phyloP scores from a whole-genome alignment of 257 asterid genomes.

The Rauvolfia tetraphylla region DNA sequence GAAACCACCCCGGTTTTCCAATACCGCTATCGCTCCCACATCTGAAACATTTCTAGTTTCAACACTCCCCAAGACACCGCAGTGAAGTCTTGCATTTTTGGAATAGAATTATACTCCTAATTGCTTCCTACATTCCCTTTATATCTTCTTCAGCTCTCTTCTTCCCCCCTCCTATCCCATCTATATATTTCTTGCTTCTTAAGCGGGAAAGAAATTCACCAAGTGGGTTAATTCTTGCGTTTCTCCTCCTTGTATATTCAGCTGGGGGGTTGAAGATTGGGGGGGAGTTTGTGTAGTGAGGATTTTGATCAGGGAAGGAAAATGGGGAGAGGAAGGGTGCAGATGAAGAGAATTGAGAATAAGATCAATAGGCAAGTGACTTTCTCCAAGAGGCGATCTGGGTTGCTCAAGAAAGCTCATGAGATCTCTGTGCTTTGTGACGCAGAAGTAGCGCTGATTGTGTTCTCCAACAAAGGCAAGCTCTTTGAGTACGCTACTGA shows the following conservation, averaged over 20 bases:
- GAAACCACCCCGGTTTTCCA: slow-evolving; percentile 46
- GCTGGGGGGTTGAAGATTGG: background rate
- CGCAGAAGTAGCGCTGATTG: slow-evolving; percentile 77
- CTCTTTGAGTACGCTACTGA: slow-evolving; percentile 72
- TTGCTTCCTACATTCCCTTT: background rate
- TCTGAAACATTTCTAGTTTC: slow-evolving; percentile 14
- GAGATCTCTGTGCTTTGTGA: slow-evolving; percentile 90
- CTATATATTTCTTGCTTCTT: slow-evolving; percentile 8
- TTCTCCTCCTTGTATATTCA: background rate
- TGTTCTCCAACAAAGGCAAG: slow-evolving; percentile 78
- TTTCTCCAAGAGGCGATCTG: slow-evolving; percentile 71
- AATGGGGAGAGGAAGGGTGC: slow-evolving; percentile 88
- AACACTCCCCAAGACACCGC: background rate
- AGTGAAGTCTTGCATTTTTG: background rate
- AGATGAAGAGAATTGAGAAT: slow-evolving; percentile 82
- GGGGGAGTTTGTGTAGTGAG: background rate
- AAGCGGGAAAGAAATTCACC: background rate
- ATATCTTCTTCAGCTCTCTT: slow-evolving; percentile 5
- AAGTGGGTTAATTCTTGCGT: background rate
- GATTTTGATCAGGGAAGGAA: background rate
- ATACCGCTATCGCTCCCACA: slow-evolving; percentile 21
- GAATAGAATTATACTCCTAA: background rate
- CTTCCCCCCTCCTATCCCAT: too few species aligned
- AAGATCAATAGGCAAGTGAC: slow-evolving; percentile 84
- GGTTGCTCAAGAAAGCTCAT: slow-evolving; percentile 73